phyloP scores from a whole-genome alignment of 225 moss, liverwort and hornwort species.

The Rhytidiadelphus loreus region DNA sequence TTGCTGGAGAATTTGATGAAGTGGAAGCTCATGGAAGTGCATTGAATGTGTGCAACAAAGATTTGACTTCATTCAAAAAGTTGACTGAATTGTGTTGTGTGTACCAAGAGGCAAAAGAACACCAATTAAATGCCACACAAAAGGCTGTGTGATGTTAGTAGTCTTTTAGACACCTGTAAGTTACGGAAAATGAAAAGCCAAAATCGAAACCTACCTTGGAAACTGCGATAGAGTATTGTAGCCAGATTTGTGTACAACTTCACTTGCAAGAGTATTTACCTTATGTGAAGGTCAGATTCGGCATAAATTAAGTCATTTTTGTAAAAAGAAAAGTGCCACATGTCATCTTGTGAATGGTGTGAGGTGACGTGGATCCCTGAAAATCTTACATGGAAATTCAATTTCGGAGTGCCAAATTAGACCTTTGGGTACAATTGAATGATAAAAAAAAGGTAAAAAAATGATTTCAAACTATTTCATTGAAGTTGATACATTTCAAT shows the following conservation, averaged over 20 bases:
- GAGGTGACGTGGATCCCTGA: too few species aligned
- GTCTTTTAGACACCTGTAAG: too few species aligned
- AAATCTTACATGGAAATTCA: too few species aligned
- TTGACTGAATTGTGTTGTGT: fast-evolving
- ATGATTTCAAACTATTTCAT: background rate
- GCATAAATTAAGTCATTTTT: too few species aligned
- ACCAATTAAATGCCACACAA: background rate
- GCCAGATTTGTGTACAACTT: too few species aligned
- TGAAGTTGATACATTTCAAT: background rate
- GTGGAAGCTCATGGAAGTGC: background rate
- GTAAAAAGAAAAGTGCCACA: too few species aligned
- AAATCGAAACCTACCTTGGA: background rate
- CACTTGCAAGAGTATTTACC: too few species aligned
- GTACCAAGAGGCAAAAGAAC: background rate
- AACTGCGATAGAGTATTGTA: background rate
- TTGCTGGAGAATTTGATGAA: background rate
- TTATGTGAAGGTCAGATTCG: too few species aligned
- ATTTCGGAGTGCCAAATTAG: too few species aligned
- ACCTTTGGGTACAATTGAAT: too few species aligned
- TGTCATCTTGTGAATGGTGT: too few species aligned
- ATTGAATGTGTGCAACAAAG: background rate
- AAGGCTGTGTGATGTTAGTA: background rate
- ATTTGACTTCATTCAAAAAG: background rate
- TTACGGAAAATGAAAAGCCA: too few species aligned
- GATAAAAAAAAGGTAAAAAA: background rate